These are phyloP conservation scores for Multifurca ochricompacta DNA, from an alignment of 768 basidiomycete genomes.

Conservation along the genomic window DNA sequence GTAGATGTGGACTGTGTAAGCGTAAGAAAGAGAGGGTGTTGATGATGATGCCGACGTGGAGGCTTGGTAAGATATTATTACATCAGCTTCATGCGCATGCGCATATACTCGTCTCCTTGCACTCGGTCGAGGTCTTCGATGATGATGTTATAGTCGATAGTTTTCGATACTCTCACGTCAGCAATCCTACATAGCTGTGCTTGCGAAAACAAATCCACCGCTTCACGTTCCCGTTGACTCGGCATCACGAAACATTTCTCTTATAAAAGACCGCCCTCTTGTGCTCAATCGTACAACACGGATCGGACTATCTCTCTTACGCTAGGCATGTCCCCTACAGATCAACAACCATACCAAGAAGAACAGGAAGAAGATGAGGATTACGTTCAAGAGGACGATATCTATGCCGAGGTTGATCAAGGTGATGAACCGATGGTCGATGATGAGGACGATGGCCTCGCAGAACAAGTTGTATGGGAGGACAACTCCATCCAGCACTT, in stretches of 20 bases:
- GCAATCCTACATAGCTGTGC: neutral
- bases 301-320: neutral
- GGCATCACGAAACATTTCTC: neutral
- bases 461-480: conserved; percentile 30
- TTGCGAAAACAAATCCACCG: neutral
- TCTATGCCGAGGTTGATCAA: conserved; percentile 60
- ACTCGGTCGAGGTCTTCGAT: too few relatives aligned
- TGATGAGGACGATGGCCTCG: conserved; percentile 34
- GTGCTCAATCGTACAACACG: neutral
- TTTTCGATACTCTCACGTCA: conserved; percentile 3
- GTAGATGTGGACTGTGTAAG: conserved; percentile 6
- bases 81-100: too few relatives aligned
- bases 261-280: neutral
- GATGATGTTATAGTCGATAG: too few relatives aligned
- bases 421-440: conserved; percentile 69
- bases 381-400: conserved; percentile 60
- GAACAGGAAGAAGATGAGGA: conserved; percentile 1
- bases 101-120: too few relatives aligned
- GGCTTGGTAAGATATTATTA: neutral
- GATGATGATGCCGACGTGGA: conserved; percentile 12
- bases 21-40: neutral
- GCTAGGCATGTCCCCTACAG: conserved; percentile 6
- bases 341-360: neutral
- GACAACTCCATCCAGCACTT: conserved; percentile 69
- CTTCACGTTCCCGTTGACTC: conserved; percentile 3